Base-by-base conservation (phyloP, 805 yeast species). In the Kazachstania martiniae region DNA sequence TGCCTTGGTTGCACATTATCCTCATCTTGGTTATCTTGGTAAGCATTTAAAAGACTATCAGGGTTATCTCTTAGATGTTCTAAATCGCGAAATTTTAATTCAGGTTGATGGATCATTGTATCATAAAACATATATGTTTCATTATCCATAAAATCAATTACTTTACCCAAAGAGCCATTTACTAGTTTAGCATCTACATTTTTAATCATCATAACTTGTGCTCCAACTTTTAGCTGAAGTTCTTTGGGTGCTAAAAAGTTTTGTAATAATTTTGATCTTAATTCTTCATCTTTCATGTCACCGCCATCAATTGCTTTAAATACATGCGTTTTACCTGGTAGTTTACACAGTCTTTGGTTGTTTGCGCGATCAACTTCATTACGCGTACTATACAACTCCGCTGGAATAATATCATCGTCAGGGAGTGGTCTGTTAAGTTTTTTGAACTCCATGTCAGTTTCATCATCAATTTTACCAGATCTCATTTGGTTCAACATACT, bases 161-260 rank as follows among this genome's bases (percentile, higher is more conserved):
- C 79, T 42, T 65, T 75, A 0, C 93, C 93, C 21, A 81, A 57
- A 0, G 86, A 74, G 0, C 93, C 93, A 56, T 82, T 82, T 8
- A 81, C 91, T 29, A 82, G 60, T 0, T 74, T 66, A 18, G 71
- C 77, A 48, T 79, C 89, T 35, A 76, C 65, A 47, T 82, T 82
- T 49, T 81, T 81, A 29, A 81, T 66, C 65, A 81, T 72, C 89
- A 82, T 81, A 1, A 82, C 93, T 55, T 81, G 91, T 0, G 89
- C 84, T 28, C 79, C 79, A 34, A 67, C 67, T 46, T 80, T 82
- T 44, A 82, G 57, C 5, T 61, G 61, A 10, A 82, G 49, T 23
- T 56, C 58, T 23, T 63, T 59, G 2, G 84, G 82, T 2, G 86
- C 81, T 45, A 81, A 53, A 40, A 79, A 75, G 42, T 74, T 72